Evolutionary conservation across 495 filamentous ascomycete genomes (phyloP).

Genomic region (Thermothielavioides terrestris): DNA sequence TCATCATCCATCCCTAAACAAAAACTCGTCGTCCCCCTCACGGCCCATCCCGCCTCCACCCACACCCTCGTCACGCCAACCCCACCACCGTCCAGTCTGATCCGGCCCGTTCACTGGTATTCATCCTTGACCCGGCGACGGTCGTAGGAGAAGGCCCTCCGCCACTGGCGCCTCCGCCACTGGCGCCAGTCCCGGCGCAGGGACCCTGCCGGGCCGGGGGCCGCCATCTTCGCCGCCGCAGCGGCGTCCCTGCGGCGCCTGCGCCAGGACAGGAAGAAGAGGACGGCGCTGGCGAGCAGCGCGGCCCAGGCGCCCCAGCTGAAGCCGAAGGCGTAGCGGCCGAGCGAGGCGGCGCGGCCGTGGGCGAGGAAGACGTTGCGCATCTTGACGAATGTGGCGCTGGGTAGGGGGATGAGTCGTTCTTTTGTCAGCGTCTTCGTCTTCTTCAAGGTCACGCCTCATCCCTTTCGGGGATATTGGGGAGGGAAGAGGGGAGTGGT

Average conservation of each 20-base stretch:
- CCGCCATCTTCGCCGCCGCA: neutral
- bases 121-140: constrained; percentile 56
- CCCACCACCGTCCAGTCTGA: neutral
- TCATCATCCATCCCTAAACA: neutral
- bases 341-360: constrained; percentile 52
- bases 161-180: constrained; percentile 31
- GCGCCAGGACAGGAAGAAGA: constrained; percentile 54
- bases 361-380: constrained; percentile 58
- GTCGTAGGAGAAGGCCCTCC: constrained; percentile 40
- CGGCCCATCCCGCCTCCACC: neutral
- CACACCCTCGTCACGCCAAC: neutral
- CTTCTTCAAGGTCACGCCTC: no score
- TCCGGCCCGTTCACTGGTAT: constrained; percentile 32
- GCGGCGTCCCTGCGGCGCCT: constrained; percentile 1
- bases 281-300: constrained; percentile 58
- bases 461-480: constrained; percentile 1
- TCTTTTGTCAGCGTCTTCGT: neutral
- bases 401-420: no score
- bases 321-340: constrained; percentile 71
- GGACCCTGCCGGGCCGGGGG: neutral
- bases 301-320: constrained; percentile 72
- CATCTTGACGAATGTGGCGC: constrained; percentile 62
- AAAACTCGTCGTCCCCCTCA: neutral
- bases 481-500: neutral
- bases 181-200: constrained; percentile 15